Evolutionary conservation across 2,329 filamentous ascomycete genomes (phyloP).

Genomic region (Lecanoromycetidae sp.): DNA sequence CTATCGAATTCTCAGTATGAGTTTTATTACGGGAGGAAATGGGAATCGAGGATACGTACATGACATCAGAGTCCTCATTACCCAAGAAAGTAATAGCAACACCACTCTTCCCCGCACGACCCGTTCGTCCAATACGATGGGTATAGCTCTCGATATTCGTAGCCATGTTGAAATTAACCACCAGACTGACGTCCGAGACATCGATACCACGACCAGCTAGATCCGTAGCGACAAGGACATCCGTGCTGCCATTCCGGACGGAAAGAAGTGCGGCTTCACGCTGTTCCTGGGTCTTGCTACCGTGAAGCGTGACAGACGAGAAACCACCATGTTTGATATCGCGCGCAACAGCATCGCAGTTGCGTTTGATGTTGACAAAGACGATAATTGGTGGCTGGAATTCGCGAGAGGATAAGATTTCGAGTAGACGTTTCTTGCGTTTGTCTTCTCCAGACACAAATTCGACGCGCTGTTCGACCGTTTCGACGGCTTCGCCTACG

Average conservation of each 20-base stretch:
- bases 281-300: conserved; percentile 95
- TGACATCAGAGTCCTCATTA: conserved; percentile 73
- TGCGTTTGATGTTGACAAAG: conserved; percentile 99
- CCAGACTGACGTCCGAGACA: conserved; percentile 82
- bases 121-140: conserved; percentile 90
- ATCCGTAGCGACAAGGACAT: conserved; percentile 91
- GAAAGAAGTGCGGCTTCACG: conserved; percentile 81
- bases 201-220: conserved; percentile 95
- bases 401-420: conserved; percentile 70
- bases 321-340: conserved; percentile 94
- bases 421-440: conserved; percentile 86
- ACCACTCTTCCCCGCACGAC: conserved; percentile 93
- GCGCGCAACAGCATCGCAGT: conserved; percentile 87
- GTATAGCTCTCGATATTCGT: conserved; percentile 87
- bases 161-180: conserved; percentile 99
- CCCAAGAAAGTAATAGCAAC: conserved; percentile 92
- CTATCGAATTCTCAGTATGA: conserved; percentile 21
- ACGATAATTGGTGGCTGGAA: conserved; percentile 90
- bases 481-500: conserved; percentile 88
- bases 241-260: conserved; percentile 66
- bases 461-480: conserved; percentile 93
- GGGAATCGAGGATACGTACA: conserved; percentile 41
- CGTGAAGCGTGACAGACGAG: conserved; percentile 79
- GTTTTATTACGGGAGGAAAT: neutral
- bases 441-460: conserved; percentile 85